phyloP scores from a whole-genome alignment of 1,139 yeast species.

The Candida mesenterica region DNA sequence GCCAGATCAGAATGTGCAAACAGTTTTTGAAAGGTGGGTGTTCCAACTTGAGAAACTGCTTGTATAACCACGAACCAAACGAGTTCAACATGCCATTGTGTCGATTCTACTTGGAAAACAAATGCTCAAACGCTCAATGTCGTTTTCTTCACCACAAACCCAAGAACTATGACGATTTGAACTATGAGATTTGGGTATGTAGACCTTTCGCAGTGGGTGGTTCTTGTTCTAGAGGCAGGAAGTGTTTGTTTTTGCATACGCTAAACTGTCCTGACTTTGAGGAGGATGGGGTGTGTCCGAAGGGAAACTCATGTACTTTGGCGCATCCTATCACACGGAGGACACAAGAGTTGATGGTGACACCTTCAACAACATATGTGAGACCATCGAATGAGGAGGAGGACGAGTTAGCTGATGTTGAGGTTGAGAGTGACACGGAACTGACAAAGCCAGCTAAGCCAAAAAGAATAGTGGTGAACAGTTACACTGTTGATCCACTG shows the following conservation, averaged over 20 bases:
- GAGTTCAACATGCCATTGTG: conserved; percentile 71
- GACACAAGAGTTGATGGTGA: conserved; percentile 28
- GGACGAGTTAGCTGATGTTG: conserved; percentile 32
- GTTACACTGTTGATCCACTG: conserved; percentile 36
- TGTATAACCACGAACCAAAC: conserved; percentile 54
- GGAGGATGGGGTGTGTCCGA: conserved; percentile 55
- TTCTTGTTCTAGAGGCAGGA: conserved; percentile 60
- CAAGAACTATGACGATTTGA: conserved; percentile 35
- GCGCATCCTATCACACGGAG: conserved; percentile 41
- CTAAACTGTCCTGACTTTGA: conserved; percentile 73
- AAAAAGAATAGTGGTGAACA: conserved; percentile 25
- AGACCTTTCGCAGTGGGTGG: conserved; percentile 68
- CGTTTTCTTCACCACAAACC: conserved; percentile 47
- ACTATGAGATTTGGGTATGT: conserved; percentile 51
- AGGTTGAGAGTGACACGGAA: conserved; percentile 22
- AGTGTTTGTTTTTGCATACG: conserved; percentile 57
- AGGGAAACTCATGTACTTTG: conserved; percentile 48
- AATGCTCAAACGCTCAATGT: conserved; percentile 58
- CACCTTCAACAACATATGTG: conserved; percentile 18
- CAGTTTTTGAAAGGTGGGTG: conserved; percentile 49
- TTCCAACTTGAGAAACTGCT: conserved; percentile 43
- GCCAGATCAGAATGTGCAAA: conserved; percentile 56
- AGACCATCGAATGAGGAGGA: conserved; percentile 28
- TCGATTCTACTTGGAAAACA: conserved; percentile 46
- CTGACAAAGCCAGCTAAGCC: conserved; percentile 6